phyloP scores from a whole-genome alignment of 2,329 filamentous ascomycete species.

The Hymenoscyphus salicellus region DNA sequence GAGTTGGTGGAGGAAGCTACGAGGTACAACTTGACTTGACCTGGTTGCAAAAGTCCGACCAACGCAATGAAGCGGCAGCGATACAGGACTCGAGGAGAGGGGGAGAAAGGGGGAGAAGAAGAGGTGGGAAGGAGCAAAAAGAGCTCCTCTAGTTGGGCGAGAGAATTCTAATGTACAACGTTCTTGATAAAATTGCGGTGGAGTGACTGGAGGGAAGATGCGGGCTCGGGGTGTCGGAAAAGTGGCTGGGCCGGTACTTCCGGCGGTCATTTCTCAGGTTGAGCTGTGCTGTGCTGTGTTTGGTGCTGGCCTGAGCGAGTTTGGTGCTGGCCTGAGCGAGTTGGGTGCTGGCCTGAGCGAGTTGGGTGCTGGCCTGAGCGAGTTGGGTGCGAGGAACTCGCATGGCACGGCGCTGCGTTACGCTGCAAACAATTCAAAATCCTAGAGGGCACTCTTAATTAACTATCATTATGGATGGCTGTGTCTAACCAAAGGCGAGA shows the following conservation, averaged over 20 bases:
- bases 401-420: neutral
- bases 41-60: neutral
- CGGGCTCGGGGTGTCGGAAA: neutral
- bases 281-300: too few relatives aligned
- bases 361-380: too few relatives aligned
- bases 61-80: slow-evolving; percentile 5
- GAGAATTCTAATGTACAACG: neutral
- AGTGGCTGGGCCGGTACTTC: neutral
- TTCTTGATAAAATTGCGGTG: slow-evolving; percentile 1
- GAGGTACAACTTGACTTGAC: neutral
- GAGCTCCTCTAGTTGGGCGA: neutral
- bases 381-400: neutral
- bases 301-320: neutral
- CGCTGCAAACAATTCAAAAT: too few relatives aligned
- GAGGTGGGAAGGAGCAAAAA: neutral
- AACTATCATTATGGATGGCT: too few relatives aligned
- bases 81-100: neutral
- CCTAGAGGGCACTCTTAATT: too few relatives aligned
- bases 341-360: too few relatives aligned
- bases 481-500: too few relatives aligned
- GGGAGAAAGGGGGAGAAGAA: neutral
- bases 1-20: too few relatives aligned
- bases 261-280: too few relatives aligned
- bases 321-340: too few relatives aligned
- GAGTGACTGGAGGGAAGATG: neutral